These are phyloP conservation scores for Pseudogymnoascus sp. DNA, from an alignment of 2,329 filamentous ascomycete species.

Conservation along the genomic window DNA sequence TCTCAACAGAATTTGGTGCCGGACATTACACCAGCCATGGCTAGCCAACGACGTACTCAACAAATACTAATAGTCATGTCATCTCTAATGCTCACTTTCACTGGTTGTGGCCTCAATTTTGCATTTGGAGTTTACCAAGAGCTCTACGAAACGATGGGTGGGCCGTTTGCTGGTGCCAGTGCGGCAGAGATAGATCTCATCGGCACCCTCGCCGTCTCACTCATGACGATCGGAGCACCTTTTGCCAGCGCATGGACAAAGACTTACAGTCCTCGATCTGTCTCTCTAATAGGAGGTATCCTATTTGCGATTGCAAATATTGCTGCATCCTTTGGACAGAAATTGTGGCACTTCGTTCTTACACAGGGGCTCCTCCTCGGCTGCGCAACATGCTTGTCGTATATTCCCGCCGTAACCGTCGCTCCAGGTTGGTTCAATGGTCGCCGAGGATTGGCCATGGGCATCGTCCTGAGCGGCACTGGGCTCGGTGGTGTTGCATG, in stretches of 20 bases:
- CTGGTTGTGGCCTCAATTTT: conserved; percentile 32
- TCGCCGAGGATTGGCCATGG: conserved; percentile 32
- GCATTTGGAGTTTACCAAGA: conserved; percentile 36
- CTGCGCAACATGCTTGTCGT: conserved; percentile 32
- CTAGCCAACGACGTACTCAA: not conserved
- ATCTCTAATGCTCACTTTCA: conserved; percentile 29
- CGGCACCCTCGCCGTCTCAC: conserved; percentile 30
- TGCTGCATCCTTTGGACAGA: conserved; percentile 29
- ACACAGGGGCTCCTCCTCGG: conserved; percentile 34
- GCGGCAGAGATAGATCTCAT: conserved; percentile 34
- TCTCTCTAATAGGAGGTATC: conserved; percentile 27
- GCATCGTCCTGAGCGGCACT: conserved; percentile 32
- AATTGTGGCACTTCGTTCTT: conserved; percentile 21
- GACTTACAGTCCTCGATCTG: conserved; percentile 26
- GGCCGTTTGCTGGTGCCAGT: conserved; percentile 31
- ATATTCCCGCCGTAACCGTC: conserved; percentile 33
- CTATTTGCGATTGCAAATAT: conserved; percentile 29
- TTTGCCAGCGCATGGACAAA: conserved; percentile 31
- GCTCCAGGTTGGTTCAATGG: conserved; percentile 34
- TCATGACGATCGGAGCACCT: conserved; percentile 32
- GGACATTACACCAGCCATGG: not conserved
- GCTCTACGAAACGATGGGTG: conserved; percentile 31
- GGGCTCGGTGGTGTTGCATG: conserved; percentile 33
- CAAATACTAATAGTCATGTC: conserved; percentile 15
- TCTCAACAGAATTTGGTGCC: not conserved